phyloP scores from a whole-genome alignment of 306 rosid genomes.

The Fragaria nilgerrensis region DNA sequence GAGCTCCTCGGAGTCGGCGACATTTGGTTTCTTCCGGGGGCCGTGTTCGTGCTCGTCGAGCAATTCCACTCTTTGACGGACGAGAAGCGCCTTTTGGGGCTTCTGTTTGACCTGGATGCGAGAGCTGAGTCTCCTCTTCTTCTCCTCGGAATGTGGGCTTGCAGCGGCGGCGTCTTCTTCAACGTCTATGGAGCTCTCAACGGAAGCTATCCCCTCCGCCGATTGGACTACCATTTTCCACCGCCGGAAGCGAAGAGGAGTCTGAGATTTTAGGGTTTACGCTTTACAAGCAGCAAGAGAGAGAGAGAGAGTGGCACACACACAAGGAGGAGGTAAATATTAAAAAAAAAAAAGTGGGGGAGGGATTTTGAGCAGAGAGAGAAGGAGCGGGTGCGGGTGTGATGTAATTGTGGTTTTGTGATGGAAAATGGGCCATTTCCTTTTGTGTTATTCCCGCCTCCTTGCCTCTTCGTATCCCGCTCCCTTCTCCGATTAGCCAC shows the following conservation, averaged over 20 bases:
- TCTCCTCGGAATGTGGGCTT: constrained; percentile 5
- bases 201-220: constrained; percentile 23
- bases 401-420: neutral
- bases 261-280: constrained; percentile 18
- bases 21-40: constrained; percentile 1
- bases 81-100: constrained; percentile 31
- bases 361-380: neutral
- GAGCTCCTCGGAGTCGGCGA: constrained; percentile 4
- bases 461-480: neutral
- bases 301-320: neutral
- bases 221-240: constrained; percentile 46
- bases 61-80: constrained; percentile 22
- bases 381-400: neutral
- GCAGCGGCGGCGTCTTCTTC: neutral
- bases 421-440: neutral
- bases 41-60: constrained; percentile 4
- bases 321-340: neutral
- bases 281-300: neutral
- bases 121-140: constrained; percentile 43
- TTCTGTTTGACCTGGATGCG: constrained; percentile 39
- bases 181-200: constrained; percentile 23
- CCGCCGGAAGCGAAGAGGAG: neutral
- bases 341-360: neutral
- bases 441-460: constrained; percentile 19
- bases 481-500: neutral